Percentiles rank a stretch among this genome's conserved stretches.
Conservation (phyloP, 2,329 filamentous ascomycete species). For the Meredithiella fracta region DNA sequence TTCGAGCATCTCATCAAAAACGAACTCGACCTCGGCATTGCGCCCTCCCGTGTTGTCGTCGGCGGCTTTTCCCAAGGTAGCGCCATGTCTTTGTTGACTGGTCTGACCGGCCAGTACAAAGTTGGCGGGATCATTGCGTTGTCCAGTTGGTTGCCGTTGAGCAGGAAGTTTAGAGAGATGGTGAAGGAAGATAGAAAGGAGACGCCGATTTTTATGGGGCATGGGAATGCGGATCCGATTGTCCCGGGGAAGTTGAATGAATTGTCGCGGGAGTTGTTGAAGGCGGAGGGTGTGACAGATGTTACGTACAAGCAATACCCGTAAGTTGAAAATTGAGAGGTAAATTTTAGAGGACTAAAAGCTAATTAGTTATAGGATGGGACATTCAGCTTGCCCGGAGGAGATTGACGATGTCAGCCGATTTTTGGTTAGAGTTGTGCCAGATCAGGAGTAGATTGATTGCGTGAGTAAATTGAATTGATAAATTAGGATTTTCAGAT, state of each 20-base stretch:
- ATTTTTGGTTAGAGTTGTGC: conserved; percentile 28
- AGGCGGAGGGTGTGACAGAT: conserved; percentile 46
- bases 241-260: conserved; percentile 54
- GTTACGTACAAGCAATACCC: conserved; percentile 62
- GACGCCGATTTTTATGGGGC: conserved; percentile 77
- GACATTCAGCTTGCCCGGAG: conserved; percentile 57
- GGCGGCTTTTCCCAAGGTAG: conserved; percentile 80
- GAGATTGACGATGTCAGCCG: conserved; percentile 71
- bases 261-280: conserved; percentile 48
- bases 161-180: conserved; percentile 28
- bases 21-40: conserved; percentile 68
- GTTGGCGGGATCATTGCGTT: conserved; percentile 79
- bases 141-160: conserved; percentile 63
- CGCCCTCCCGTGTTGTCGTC: conserved; percentile 66
- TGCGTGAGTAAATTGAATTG: conserved; percentile 20
- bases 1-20: conserved; percentile 64
- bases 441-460: background rate
- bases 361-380: conserved; percentile 26
- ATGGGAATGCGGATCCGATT: conserved; percentile 63
- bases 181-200: conserved; percentile 34
- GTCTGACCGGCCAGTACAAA: conserved; percentile 55
- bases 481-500: background rate
- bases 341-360: background rate
- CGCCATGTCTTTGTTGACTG: conserved; percentile 69
- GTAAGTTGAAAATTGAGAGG: conserved; percentile 30